Evolutionary conservation across 148 eudicot genomes (phyloP), one percentile per base, ranked within the genome.

Genomic region (Persicaria maculosa): DNA sequence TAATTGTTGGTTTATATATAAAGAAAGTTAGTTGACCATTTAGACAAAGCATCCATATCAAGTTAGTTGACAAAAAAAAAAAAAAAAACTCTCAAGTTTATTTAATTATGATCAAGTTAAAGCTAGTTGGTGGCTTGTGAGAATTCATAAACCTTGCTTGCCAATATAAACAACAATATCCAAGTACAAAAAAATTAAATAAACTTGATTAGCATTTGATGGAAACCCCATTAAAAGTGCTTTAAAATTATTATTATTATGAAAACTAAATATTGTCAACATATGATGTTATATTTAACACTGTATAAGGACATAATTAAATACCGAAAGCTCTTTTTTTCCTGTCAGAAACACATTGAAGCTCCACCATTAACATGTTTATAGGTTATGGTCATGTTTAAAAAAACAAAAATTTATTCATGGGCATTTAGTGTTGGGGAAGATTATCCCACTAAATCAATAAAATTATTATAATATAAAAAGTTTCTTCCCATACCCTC

Each of bases 401-500:
- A 31, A 31, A 1, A 31, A 1, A 31, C 2, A 31, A 31, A 31
- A 31, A 31, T 0, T 31, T 31, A 31, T 31, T 31, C 40, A 31
- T 31, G 47, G 19, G 47, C 70, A 14, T 31, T 36, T 59, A 59
- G 25, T 62, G 68, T 31, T 25, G 44, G 7, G 6, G 47, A 65
- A 65, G 46, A 40, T 65, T 12, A 65, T 43, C 46, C 45, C 19
- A 43, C 40, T 57, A 40, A 65, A 65, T 40, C 45, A 14, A 12
- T 14, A 4, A 65, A 65, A 19, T 65, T 22, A 58, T 25, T 25
- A 58, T 25, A 62, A 12, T 65, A 36, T 12, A 65, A 31, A 65
- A 65, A 25, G 70, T 65, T 65, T 65, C 70, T 65, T 65, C 17
- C 70, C 70, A 65, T 65, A 15, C 70, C 70, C 70, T 65, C 70